These are phyloP conservation scores for Ceratocystis variospora DNA, from an alignment of 2,329 filamentous ascomycete genomes.

Conservation along the genomic window DNA sequence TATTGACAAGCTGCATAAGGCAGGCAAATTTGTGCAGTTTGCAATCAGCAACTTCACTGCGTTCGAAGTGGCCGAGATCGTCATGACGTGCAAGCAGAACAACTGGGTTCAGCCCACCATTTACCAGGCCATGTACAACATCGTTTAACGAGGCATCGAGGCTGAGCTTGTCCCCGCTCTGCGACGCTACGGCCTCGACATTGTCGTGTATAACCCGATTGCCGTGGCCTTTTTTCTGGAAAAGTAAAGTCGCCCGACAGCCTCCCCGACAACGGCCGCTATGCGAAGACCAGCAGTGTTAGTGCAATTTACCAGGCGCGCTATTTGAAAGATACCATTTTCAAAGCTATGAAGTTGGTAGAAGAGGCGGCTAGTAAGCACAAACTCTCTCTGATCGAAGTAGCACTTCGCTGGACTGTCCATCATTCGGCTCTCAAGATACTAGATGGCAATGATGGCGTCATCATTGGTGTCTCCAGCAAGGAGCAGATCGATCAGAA, in stretches of 20 bases:
- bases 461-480: constrained; percentile 47
- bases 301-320: constrained; percentile 49
- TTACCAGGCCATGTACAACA: constrained; percentile 82
- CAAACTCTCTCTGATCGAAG: constrained; percentile 55
- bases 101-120: constrained; percentile 72
- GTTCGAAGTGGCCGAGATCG: constrained; percentile 77
- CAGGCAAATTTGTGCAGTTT: constrained; percentile 69
- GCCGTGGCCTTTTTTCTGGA: constrained; percentile 66
- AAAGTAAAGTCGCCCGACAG: constrained; percentile 58
- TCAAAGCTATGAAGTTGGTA: constrained; percentile 51
- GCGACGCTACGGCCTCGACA: constrained; percentile 60
- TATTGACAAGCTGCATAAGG: constrained; percentile 67
- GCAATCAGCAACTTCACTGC: constrained; percentile 76
- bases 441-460: constrained; percentile 41
- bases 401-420: constrained; percentile 56
- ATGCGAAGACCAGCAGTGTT: constrained; percentile 42
- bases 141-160: constrained; percentile 62
- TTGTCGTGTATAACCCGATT: constrained; percentile 72
- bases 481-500: constrained; percentile 44
- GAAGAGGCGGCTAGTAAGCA: constrained; percentile 55
- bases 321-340: constrained; percentile 49
- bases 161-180: constrained; percentile 60
- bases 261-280: constrained; percentile 53
- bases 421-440: constrained; percentile 52
- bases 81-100: constrained; percentile 63